phyloP scores from a whole-genome alignment of 352 stramenopile species.

The Pythium coloratum region DNA sequence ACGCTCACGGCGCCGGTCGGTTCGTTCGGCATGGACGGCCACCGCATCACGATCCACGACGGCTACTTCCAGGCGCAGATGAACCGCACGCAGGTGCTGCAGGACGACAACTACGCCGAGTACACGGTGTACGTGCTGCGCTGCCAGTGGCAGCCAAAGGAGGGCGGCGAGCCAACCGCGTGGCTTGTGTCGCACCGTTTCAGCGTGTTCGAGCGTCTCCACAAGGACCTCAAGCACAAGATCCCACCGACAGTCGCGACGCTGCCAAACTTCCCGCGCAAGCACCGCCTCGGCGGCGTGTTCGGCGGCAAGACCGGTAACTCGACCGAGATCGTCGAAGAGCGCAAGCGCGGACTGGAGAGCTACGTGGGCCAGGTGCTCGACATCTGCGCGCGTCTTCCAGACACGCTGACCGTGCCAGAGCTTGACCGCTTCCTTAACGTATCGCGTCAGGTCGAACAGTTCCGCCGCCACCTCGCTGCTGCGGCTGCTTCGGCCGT shows the following conservation, averaged over 20 bases:
- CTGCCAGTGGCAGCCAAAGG: constrained; percentile 80
- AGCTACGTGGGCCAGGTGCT: constrained; percentile 83
- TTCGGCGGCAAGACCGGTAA: constrained; percentile 86
- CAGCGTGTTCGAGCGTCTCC: constrained; percentile 66
- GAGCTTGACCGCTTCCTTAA: constrained; percentile 88
- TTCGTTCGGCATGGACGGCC: constrained; percentile 75
- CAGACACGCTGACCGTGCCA: constrained; percentile 77
- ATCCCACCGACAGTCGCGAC: constrained; percentile 62
- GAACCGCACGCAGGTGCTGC: constrained; percentile 81
- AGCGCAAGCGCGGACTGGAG: constrained; percentile 81
- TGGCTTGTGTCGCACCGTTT: constrained; percentile 78
- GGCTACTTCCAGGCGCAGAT: constrained; percentile 85
- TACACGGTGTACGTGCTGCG: constrained; percentile 89
- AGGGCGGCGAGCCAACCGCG: constrained; percentile 45
- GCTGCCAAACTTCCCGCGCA: constrained; percentile 74
- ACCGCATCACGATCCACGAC: constrained; percentile 82
- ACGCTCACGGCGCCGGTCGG: constrained; percentile 71
- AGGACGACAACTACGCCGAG: constrained; percentile 89
- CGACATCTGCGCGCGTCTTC: constrained; percentile 78
- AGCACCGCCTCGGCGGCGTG: constrained; percentile 81
- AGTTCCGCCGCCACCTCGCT: constrained; percentile 74
- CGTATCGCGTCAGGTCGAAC: constrained; percentile 83
- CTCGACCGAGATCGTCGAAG: constrained; percentile 83
- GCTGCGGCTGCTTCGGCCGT: constrained; percentile 11
- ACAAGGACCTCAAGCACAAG: constrained; percentile 79